Evolutionary conservation across 768 basidiomycete genomes (phyloP).

Genomic region (Tricholoma bakamatsutake): DNA sequence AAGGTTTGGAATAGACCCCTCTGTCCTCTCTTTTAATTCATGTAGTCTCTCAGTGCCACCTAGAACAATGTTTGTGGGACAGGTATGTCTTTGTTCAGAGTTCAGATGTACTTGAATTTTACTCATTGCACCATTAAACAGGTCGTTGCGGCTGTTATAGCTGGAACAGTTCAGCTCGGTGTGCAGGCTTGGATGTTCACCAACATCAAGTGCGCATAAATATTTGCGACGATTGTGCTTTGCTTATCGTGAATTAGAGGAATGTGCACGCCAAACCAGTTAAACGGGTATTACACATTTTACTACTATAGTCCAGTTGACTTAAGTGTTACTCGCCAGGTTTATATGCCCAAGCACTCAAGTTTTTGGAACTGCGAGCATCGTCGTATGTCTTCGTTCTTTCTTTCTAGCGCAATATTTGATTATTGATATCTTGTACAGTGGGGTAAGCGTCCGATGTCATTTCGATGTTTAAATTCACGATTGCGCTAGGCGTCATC

Average conservation of each 20-base stretch:
- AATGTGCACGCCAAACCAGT: too few species aligned
- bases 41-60: not conserved
- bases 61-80: conserved; percentile 54
- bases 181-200: conserved; percentile 78
- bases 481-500: conserved; percentile 38
- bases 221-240: too few species aligned
- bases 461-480: too few species aligned
- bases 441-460: conserved; percentile 41
- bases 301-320: too few species aligned
- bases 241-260: too few species aligned
- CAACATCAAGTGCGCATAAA: conserved; percentile 40
- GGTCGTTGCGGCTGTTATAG: conserved; percentile 59
- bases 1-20: conserved; percentile 55
- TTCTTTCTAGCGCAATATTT: too few species aligned
- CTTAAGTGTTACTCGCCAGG: conserved; percentile 17
- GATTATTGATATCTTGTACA: too few species aligned
- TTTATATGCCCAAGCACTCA: conserved; percentile 69
- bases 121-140: conserved; percentile 27
- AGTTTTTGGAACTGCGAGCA: conserved; percentile 74
- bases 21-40: not conserved
- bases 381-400: conserved; percentile 31
- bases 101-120: too few species aligned
- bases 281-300: too few species aligned
- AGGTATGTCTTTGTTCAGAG: too few species aligned
- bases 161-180: conserved; percentile 67